A percentile compares a stretch with the other conserved stretches of the same genome.
These are phyloP conservation scores for Pyricularia sp. DNA, from an alignment of 2,329 filamentous ascomycete genomes.

Conservation along the genomic window DNA sequence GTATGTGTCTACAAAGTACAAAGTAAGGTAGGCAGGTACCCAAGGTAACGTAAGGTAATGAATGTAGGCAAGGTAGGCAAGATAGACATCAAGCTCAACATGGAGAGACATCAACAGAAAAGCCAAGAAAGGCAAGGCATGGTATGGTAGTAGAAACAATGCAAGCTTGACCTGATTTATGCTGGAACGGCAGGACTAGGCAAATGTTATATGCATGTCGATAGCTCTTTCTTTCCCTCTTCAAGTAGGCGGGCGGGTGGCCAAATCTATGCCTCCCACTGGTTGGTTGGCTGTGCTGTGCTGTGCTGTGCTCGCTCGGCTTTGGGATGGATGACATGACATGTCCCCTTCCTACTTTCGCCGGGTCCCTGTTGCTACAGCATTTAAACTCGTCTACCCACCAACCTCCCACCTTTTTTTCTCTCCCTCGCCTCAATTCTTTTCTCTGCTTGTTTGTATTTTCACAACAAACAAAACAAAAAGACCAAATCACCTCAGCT, in stretches of 20 bases:
- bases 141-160: background rate
- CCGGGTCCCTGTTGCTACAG: background rate
- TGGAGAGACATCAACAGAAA: background rate
- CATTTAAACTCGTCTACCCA: background rate
- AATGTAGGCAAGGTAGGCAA: too few species aligned
- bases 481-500: constrained; percentile 1
- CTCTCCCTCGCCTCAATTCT: constrained; percentile 2
- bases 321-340: background rate
- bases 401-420: constrained; percentile 1
- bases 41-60: too few species aligned
- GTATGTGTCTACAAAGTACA: too few species aligned
- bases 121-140: background rate
- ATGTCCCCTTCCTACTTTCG: background rate
- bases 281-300: background rate
- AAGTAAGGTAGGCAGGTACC: too few species aligned
- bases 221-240: background rate
- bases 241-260: background rate
- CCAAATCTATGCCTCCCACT: background rate
- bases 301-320: too few species aligned
- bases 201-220: background rate
- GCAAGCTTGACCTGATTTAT: background rate
- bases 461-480: constrained; percentile 3
- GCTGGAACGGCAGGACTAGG: background rate
- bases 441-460: background rate
- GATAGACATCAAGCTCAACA: too few species aligned